Percentiles rank a stretch among this genome's conserved stretches.
These are phyloP conservation scores for Zygnema cylindricum DNA, from an alignment of 139 green algal genomes.

Conservation along the genomic window DNA sequence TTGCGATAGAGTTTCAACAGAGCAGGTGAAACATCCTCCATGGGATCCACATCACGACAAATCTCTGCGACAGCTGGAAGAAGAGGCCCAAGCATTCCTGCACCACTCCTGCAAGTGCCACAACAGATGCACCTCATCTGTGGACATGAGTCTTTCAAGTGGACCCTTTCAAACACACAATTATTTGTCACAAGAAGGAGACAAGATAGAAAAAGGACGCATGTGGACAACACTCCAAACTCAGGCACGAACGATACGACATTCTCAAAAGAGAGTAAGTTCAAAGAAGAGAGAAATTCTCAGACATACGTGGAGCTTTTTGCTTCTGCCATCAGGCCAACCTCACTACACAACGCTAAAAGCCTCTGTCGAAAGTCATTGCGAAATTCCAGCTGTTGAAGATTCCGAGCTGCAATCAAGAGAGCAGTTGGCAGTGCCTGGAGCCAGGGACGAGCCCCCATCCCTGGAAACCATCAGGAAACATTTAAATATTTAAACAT, in stretches of 20 bases:
- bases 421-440: conserved; percentile 33
- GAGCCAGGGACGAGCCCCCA: background rate
- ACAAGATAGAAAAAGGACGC: no score
- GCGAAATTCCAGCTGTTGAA: background rate
- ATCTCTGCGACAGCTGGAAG: conserved; percentile 33
- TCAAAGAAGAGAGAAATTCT: no score
- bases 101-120: conserved; percentile 11
- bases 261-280: no score
- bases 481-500: background rate
- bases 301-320: conserved; percentile 23
- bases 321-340: conserved; percentile 42
- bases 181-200: no score
- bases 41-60: conserved; percentile 27
- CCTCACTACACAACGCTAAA: conserved; percentile 29
- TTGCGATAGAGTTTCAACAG: conserved; percentile 53
- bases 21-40: conserved; percentile 14
- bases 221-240: no score
- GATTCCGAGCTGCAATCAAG: conserved; percentile 11
- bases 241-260: no score
- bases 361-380: conserved; percentile 50
- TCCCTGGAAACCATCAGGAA: background rate
- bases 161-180: background rate
- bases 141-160: no score
- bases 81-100: conserved; percentile 31
- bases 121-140: background rate